Evolutionary conservation across 2,329 filamentous ascomycete genomes (phyloP), one percentile per base, ranked within the genome.

Genomic region (Pseudocercospora pini-densiflorae): DNA sequence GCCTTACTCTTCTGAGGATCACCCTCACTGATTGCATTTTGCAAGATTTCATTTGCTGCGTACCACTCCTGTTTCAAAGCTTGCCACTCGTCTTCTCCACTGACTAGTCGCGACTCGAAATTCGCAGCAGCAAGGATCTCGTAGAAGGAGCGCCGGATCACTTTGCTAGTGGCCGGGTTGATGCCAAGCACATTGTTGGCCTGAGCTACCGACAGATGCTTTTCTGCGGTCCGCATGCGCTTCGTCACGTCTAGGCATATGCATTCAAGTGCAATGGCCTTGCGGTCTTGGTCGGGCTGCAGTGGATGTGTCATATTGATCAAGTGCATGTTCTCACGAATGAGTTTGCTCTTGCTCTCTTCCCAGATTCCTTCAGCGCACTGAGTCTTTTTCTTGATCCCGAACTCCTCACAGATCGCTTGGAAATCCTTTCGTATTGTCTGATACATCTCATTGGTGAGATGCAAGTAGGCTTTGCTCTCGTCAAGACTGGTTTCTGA

Each of bases 201-300:
- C 65, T 93, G 89, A 1, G 88, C 85, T 53, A 94, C 86, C 0
- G 88, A 89, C 85, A 94, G 89, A n/a, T 86, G 83, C 36, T 83
- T 85, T 58, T 88, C 86, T 64, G 88, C 76, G 12, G 82, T 87
- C 73, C 92, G 87, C 83, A 94, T 89, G 21, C 90, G 84, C 79
- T 95, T 95, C 0, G 91, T 94, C 31, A 94, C 90, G 79, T 94
- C 92, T 29, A 88, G 90, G 74, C 91, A 93, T 24, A 96, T 89
- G 54, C 93, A 86, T 76, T 96, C 92, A 5, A 96, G 81, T 0
- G 92, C 91, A 54, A 92, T 82, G 43, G 85, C 85, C 75, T 89
- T 91, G 49, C 84, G 82, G 51, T 90, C 88, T 16, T 86, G 77
- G 23, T 88, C 82, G 2, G 85, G 84, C 27, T 86, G 84, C 51